Percentiles rank a stretch among this genome's conserved stretches.
Conservation (phyloP, 2,329 filamentous ascomycete genomes). For the Hawksworthiomyces lignivorus region DNA sequence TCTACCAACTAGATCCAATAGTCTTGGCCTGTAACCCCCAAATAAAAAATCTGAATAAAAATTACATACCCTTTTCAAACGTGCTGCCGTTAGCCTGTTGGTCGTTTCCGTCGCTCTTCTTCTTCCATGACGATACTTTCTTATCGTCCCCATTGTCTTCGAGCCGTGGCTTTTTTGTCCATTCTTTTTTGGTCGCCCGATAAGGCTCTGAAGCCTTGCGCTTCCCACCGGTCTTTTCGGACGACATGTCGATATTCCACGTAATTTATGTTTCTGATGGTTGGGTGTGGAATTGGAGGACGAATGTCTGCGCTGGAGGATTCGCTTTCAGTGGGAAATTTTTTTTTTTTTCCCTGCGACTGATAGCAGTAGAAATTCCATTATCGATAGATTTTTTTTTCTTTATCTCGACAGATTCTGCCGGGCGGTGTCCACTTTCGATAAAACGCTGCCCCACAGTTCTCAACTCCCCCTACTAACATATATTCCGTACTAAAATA, state of each 20-base stretch:
- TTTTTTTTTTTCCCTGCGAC: constrained; percentile 2
- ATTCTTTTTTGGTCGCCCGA: constrained; percentile 36
- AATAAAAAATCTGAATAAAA: no score
- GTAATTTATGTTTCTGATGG: not conserved
- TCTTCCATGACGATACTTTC: constrained; percentile 24
- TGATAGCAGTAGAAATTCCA: constrained; percentile 10
- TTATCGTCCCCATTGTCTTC: constrained; percentile 30
- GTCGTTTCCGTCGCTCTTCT: constrained; percentile 23
- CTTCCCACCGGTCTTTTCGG: constrained; percentile 45
- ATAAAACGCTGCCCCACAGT: constrained; percentile 10
- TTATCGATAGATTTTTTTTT: constrained; percentile 10
- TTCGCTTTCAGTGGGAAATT: not conserved
- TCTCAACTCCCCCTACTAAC: not conserved
- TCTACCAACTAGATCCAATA: no score
- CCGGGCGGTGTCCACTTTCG: constrained; percentile 24
- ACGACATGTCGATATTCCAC: constrained; percentile 35
- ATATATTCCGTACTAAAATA: no score
- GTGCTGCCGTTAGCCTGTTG: not conserved
- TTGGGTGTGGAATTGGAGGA: constrained; percentile 1
- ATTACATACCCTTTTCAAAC: constrained; percentile 7
- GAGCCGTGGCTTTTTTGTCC: constrained; percentile 45
- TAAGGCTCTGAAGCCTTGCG: constrained; percentile 42
- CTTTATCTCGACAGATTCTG: constrained; percentile 15
- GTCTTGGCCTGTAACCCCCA: no score
- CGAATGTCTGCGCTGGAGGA: no score